Percentiles rank a stretch among this genome's conserved stretches.
Evolutionary conservation across 1,139 yeast species (phyloP).

Genomic region (Pichia kudriavzevii): DNA sequence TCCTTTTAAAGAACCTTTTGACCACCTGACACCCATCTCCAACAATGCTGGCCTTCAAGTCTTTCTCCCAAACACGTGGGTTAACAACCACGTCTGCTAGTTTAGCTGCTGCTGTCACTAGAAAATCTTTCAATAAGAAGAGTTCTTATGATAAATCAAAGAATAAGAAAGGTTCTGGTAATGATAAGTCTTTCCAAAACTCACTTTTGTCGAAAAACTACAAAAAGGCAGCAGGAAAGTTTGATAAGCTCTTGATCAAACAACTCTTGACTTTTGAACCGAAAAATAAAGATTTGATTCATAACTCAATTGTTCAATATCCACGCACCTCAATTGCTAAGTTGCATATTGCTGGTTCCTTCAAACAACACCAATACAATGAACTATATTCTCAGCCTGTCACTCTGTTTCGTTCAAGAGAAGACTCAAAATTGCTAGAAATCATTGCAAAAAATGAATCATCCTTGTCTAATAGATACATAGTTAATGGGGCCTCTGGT

Average conservation of each 20-base stretch:
- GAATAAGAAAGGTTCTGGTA: constrained; percentile 27
- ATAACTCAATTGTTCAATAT: constrained; percentile 20
- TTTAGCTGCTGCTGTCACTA: constrained; percentile 16
- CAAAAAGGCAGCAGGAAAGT: constrained; percentile 17
- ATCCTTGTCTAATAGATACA: constrained; percentile 41
- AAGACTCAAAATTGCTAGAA: constrained; percentile 28
- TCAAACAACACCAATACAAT: constrained; percentile 56
- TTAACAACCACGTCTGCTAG: constrained; percentile 9
- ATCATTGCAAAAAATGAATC: constrained; percentile 26
- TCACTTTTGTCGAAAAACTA: constrained; percentile 19
- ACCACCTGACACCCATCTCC: background rate
- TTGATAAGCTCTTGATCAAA: constrained; percentile 16
- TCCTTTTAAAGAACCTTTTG: constrained; percentile 6
- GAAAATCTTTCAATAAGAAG: constrained; percentile 26
- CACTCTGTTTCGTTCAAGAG: constrained; percentile 39
- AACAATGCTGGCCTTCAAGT: constrained; percentile 10
- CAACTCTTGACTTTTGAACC: constrained; percentile 16
- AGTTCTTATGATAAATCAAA: constrained; percentile 19
- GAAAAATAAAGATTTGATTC: constrained; percentile 13
- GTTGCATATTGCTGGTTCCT: constrained; percentile 40
- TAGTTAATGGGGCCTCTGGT: constrained; percentile 67
- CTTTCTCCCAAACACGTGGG: constrained; percentile 6
- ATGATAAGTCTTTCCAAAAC: constrained; percentile 23
- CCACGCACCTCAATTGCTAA: constrained; percentile 16
- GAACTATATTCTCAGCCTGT: constrained; percentile 55